phyloP scores from a whole-genome alignment of 106 monocot species.

The Dendrobium officinale region DNA sequence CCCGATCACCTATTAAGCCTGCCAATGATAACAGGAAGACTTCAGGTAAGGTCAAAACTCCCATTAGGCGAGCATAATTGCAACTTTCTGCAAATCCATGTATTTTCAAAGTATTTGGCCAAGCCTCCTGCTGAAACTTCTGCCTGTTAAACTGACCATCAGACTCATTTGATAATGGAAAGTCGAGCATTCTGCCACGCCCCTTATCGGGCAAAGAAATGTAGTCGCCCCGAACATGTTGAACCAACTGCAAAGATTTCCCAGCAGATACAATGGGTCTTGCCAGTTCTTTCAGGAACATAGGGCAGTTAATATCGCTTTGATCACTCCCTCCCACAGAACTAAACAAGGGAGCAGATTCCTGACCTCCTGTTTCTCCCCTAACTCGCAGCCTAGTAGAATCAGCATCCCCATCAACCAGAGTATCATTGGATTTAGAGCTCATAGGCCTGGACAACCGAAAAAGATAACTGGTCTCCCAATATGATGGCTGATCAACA shows the following conservation, averaged over 20 bases:
- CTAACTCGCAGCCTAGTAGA: constrained; percentile 11
- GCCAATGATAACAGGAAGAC: constrained; percentile 63
- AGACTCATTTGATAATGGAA: background rate
- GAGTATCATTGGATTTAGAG: constrained; percentile 2
- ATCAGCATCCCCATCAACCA: constrained; percentile 4
- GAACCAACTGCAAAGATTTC: constrained; percentile 89
- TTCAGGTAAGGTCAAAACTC: constrained; percentile 67
- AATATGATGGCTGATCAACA: constrained; percentile 84
- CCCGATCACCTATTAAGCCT: constrained; percentile 26
- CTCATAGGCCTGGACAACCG: constrained; percentile 19
- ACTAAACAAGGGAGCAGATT: constrained; percentile 5
- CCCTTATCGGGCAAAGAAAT: constrained; percentile 8
- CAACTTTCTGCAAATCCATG: constrained; percentile 12
- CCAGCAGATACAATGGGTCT: constrained; percentile 89
- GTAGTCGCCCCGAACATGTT: constrained; percentile 37
- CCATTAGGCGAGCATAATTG: constrained; percentile 23
- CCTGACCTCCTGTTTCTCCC: constrained; percentile 6
- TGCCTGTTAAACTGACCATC: background rate
- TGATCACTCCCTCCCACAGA: constrained; percentile 23
- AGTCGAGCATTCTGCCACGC: background rate
- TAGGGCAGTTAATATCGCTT: constrained; percentile 49
- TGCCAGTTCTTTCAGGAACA: constrained; percentile 65
- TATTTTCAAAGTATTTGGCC: constrained; percentile 9
- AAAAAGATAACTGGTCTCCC: constrained; percentile 83
- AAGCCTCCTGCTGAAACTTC: background rate